Percentiles rank a stretch among this genome's conserved stretches.
Conservation (phyloP, 495 filamentous ascomycete species). For the Neurospora intermedia region DNA sequence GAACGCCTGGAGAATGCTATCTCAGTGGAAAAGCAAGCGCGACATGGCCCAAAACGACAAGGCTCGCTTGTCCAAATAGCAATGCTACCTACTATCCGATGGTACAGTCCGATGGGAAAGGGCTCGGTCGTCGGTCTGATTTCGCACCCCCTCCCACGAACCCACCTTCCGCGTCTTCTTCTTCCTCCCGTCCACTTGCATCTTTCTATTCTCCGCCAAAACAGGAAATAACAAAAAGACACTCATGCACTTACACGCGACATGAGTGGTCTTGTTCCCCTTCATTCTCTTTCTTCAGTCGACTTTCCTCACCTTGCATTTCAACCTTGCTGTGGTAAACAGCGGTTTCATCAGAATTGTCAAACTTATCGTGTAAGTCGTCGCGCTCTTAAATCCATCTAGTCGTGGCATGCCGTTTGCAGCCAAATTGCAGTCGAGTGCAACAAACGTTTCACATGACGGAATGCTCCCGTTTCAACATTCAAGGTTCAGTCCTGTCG, state of each 20-base stretch:
- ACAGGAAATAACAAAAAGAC: not conserved
- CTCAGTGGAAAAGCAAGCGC: constrained; percentile 20
- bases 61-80: constrained; percentile 30
- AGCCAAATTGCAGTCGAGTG: constrained; percentile 8
- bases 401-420: constrained; percentile 4
- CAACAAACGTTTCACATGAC: constrained; percentile 7
- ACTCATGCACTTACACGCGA: not conserved
- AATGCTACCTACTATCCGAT: constrained; percentile 9
- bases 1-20: constrained; percentile 14
- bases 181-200: not conserved
- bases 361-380: not conserved
- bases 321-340: not conserved
- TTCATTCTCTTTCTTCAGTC: not conserved
- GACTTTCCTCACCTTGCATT: not conserved
- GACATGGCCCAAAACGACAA: constrained; percentile 16
- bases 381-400: constrained; percentile 15
- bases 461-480: not conserved
- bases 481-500: not conserved
- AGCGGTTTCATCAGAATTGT: not conserved
- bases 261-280: not conserved
- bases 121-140: not conserved
- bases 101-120: constrained; percentile 7
- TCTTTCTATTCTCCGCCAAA: not conserved
- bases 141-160: not conserved
- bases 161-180: not conserved